phyloP scores from a whole-genome alignment of 768 basidiomycete species.

The Leccinum arenicola region DNA sequence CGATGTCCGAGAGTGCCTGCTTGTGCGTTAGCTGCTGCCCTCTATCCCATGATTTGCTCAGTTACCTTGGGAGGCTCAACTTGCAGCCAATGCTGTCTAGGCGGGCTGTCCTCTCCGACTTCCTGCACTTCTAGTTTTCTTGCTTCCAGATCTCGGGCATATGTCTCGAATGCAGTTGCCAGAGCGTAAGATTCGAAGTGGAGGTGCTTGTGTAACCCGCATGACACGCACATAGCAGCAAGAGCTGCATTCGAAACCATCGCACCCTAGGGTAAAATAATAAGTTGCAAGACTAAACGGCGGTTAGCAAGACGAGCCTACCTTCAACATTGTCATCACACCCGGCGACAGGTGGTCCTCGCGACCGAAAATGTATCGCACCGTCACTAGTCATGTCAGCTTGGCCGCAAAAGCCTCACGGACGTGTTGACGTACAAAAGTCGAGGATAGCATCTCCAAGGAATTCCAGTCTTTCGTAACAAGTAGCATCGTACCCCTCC shows the following conservation, averaged over 20 bases:
- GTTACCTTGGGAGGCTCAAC: conserved; percentile 75
- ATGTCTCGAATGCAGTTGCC: conserved; percentile 49
- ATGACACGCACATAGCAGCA: conserved; percentile 71
- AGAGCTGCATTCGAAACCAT: conserved; percentile 85
- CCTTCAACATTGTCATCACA: conserved; percentile 78
- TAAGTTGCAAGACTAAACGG: background rate
- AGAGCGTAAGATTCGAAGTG: conserved; percentile 55
- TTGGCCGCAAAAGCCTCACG: background rate
- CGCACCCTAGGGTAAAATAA: conserved; percentile 50
- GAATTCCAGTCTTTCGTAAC: conserved; percentile 79
- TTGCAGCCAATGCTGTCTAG: conserved; percentile 78
- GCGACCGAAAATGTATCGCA: conserved; percentile 64
- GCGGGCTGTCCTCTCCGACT: conserved; percentile 44
- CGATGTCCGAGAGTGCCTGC: conserved; percentile 75
- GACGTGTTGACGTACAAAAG: conserved; percentile 52
- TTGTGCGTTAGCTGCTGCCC: conserved; percentile 4
- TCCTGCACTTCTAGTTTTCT: conserved; percentile 51
- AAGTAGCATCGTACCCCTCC: conserved; percentile 51
- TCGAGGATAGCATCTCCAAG: conserved; percentile 86
- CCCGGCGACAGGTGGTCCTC: conserved; percentile 68
- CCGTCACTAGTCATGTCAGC: conserved; percentile 52
- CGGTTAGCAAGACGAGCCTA: conserved; percentile 17
- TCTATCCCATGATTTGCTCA: background rate
- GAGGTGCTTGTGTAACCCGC: conserved; percentile 62
- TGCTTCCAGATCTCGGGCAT: conserved; percentile 45